Evolutionary conservation across 768 basidiomycete genomes (phyloP), one percentile per base, ranked within the genome.

Genomic region (Termitomyces sp.): DNA sequence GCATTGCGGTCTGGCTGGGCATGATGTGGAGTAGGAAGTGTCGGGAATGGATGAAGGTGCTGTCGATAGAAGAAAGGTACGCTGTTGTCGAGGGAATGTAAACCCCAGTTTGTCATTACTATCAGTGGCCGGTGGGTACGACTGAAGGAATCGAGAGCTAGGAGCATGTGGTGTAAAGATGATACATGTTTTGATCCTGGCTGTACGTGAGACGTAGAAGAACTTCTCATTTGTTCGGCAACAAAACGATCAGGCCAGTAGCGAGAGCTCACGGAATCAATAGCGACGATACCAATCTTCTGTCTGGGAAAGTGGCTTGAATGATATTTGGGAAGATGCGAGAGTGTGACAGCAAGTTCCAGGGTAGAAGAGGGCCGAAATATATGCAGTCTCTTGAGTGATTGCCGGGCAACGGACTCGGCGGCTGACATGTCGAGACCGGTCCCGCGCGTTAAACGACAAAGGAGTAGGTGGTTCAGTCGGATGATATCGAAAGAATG

Each of bases 241-340:
- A 74, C 72, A 65, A 84, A 85, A 42, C 86, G 82, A 66, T 94
- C 91, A 3, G 77, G 59, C 91, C 92, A 94, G 69, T 89, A 82
- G 64, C 86, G 90, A 0, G 88, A 67, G 66, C 85, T 86, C 56
- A 91, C 68, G 14, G 90, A 91, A 69, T 94, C 91, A 46, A 94
- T 73, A 10, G 81, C 82, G 38, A 94, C 69, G 53, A 91, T 62
- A 6, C 83, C 85, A 11, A 93, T 76, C 58, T 84, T 84, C 33
- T 73, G 68, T 43, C 80, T 68, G 33, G 78, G 74, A 57, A 85
- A 75, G 52, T 74, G 69, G 17, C 67, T 65, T 3, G 70, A 64
- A 61, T 86, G 82, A 63, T 84, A 85, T 3, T 68, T 66, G 14
- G 83, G 76, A 17, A 94, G 74, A 61, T 80, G 68, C 21, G 75